Evolutionary conservation across 2,329 filamentous ascomycete genomes (phyloP), one percentile per base, ranked within the genome.

Genomic region (Erysiphe pulchra): DNA sequence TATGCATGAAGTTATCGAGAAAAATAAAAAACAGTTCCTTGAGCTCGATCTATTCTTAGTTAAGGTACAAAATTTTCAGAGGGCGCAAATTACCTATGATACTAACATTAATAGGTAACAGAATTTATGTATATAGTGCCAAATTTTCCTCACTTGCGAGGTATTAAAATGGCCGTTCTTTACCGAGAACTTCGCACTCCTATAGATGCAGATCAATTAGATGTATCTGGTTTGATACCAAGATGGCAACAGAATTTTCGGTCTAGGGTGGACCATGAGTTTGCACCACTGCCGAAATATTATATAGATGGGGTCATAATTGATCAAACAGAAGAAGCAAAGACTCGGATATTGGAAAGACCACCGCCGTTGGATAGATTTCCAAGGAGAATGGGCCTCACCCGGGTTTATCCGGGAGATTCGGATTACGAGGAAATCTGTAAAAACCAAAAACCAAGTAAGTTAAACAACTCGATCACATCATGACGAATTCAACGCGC

Each of bases 41-140:
- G 64, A 65, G 16, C 68, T 70, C 55, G 69, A 77, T 51, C 66
- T 77, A 65, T 79, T 78, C 56, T 77, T 78, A 53, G 69, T 79
- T 50, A 77, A 75, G 65, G 72, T 77, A 60, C 50, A 17, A 4
- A 7, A 36, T 20, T 16, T 63, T 49, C 42, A 20, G 16, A 30
- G 39, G 12, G 18, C 13, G 16, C 8, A 13, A 18, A 5, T 31
- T 16, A 20, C 39, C 24, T 8, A 8, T 30, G 17, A 47, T 57
- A 48, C 50, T 52, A 17, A 54, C 33, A 7, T 31, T 11, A 38
- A 1, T 50, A 76, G 72, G 63, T 72, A 45, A 74, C 72, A 30
- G 75, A 79, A 51, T 65, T 78, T 47, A 66, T 79, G 61, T 69
- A 63, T 50, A 66, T 70, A 38, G 60, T 77, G 11, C 66, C 73